Conservation (phyloP, 2,329 filamentous ascomycete genomes). For the Penicillium rolfsii region DNA sequence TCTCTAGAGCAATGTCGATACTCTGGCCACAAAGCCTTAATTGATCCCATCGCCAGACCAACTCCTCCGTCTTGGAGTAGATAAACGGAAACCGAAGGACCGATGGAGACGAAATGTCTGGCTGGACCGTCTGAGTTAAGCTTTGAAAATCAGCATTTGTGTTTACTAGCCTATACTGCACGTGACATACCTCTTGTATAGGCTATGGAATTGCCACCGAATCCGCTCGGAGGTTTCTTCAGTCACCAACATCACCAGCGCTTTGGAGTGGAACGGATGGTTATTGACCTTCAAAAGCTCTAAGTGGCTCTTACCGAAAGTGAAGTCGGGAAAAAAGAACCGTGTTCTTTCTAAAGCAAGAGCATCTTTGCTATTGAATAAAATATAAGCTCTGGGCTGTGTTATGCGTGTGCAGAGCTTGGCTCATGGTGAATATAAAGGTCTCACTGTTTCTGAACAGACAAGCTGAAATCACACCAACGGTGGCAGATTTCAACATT, state of each 20-base stretch:
- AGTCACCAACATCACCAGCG: not conserved
- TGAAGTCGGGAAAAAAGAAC: not conserved
- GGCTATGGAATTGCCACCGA: not conserved
- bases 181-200: not conserved
- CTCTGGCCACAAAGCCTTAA: not conserved
- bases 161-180: not conserved
- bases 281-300: not conserved
- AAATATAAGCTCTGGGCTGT: not conserved
- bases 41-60: not conserved
- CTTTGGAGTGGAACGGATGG: not conserved
- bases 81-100: not conserved
- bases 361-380: not conserved
- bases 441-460: not conserved
- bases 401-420: not conserved
- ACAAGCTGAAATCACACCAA: not conserved
- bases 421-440: not conserved
- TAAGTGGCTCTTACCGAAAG: not conserved
- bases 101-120: not conserved
- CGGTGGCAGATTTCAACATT: not conserved
- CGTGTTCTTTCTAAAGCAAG: not conserved
- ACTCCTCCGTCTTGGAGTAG: not conserved
- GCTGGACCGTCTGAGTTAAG: not conserved
- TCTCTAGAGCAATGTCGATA: not conserved
- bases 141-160: slow-evolving; percentile 1
- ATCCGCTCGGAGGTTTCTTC: not conserved